phyloP scores from a whole-genome alignment of 148 eudicot genomes.

The Polygonum maritimum region DNA sequence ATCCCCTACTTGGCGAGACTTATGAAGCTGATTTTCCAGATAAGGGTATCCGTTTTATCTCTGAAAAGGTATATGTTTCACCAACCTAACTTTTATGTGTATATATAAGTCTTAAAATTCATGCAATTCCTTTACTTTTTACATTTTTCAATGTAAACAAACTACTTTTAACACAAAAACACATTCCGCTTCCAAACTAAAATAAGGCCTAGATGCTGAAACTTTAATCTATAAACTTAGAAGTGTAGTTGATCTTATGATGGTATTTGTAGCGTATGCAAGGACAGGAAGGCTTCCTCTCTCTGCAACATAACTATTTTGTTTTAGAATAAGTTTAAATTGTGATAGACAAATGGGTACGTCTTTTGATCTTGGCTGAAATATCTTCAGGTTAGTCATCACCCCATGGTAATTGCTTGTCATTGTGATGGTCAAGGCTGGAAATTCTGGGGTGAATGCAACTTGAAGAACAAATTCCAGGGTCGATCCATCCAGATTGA shows the following conservation, averaged over 20 bases:
- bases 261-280: not conserved
- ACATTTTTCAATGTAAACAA: too few species aligned
- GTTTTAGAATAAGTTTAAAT: not conserved
- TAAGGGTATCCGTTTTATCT: slow-evolving; percentile 25
- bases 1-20: slow-evolving; percentile 37
- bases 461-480: slow-evolving; percentile 58
- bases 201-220: not conserved
- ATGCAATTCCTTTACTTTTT: too few species aligned
- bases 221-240: not conserved
- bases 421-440: slow-evolving; percentile 22
- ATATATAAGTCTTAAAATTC: not conserved
- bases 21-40: slow-evolving; percentile 38
- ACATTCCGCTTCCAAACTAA: too few species aligned
- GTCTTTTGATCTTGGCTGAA: not conserved
- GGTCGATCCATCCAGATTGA: slow-evolving; percentile 75
- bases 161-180: too few species aligned
- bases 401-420: slow-evolving; percentile 29
- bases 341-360: not conserved
- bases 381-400: slow-evolving; percentile 55
- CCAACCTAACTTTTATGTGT: not conserved
- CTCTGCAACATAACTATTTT: not conserved
- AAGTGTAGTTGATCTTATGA: not conserved
- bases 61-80: slow-evolving; percentile 23
- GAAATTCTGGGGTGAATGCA: slow-evolving; percentile 68
- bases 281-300: not conserved